Conservation (phyloP, 116 monocot species). For the Posidonia oceanica region DNA sequence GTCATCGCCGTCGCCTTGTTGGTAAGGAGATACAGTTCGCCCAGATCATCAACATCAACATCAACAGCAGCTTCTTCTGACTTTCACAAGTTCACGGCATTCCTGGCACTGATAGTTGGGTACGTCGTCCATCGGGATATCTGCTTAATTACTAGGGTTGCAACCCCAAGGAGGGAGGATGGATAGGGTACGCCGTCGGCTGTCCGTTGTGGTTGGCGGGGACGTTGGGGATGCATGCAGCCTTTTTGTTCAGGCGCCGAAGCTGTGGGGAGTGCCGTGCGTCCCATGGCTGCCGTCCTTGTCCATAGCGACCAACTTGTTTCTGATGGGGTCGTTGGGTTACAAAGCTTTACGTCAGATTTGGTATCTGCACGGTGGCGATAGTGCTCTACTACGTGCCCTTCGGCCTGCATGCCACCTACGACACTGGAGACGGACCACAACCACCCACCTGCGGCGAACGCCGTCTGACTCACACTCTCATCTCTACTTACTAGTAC, state of each 20-base stretch:
- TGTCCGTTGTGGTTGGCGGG: conserved; percentile 20
- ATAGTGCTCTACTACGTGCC: conserved; percentile 22
- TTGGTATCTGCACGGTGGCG: conserved; percentile 16
- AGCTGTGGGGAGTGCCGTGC: conserved; percentile 11
- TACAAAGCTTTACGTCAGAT: conserved; percentile 13
- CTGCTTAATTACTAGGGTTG: conserved; percentile 30
- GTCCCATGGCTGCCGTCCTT: conserved; percentile 36
- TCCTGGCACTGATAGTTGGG: conserved; percentile 15
- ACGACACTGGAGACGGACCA: conserved; percentile 3
- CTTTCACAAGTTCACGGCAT: conserved; percentile 2
- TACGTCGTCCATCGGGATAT: conserved; percentile 20
- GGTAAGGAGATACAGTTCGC: conserved; percentile 23
- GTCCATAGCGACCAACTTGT: conserved; percentile 18
- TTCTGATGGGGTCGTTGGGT: conserved; percentile 22
- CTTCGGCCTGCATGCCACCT: conserved; percentile 21
- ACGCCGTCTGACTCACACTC: too few species aligned
- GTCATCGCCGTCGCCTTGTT: conserved; percentile 32
- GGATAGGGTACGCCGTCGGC: conserved; percentile 20
- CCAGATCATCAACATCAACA: too few species aligned
- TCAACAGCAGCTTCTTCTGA: too few species aligned
- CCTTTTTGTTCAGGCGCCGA: conserved; percentile 16
- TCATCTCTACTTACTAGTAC: too few species aligned
- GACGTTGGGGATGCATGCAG: conserved; percentile 24
- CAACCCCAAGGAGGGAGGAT: neutral
- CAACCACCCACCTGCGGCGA: too few species aligned